phyloP scores from a whole-genome alignment of 2,329 filamentous ascomycete genomes.

The Ophiocordyceps polyrhachis-furcata region DNA sequence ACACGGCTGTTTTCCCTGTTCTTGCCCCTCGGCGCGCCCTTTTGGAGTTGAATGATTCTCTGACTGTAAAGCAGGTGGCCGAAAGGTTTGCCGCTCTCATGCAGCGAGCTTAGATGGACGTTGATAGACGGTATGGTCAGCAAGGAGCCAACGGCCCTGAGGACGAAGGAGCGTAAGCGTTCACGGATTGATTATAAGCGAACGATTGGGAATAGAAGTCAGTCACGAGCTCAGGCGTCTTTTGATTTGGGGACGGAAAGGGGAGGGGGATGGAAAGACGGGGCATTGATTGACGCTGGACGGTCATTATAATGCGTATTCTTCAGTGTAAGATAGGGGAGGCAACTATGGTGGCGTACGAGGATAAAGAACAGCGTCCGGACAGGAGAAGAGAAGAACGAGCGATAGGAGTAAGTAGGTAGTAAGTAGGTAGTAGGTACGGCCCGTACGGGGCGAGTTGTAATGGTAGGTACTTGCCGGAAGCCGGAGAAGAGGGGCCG shows the following conservation, averaged over 20 bases:
- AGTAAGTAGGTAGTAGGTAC: no score
- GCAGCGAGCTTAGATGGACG: slow-evolving; percentile 12
- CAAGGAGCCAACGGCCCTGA: not conserved
- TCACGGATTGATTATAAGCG: not conserved
- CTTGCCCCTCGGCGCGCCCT: not conserved
- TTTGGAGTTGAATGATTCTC: not conserved
- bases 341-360: not conserved
- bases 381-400: not conserved
- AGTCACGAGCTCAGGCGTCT: not conserved
- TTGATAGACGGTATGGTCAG: not conserved
- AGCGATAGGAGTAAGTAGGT: no score
- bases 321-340: not conserved
- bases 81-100: slow-evolving; percentile 17
- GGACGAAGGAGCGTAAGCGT: not conserved
- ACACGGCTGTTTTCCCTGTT: not conserved
- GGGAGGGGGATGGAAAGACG: not conserved
- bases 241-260: not conserved
- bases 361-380: not conserved
- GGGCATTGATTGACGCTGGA: not conserved
- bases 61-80: slow-evolving; percentile 12
- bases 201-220: not conserved
- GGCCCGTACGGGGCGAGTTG: no score
- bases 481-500: no score
- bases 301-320: not conserved
- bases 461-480: no score